Percentiles rank a stretch among this genome's conserved stretches.
These are phyloP conservation scores for Hanseniaspora lindneri DNA, from an alignment of 805 yeast genomes.

Conservation along the genomic window DNA sequence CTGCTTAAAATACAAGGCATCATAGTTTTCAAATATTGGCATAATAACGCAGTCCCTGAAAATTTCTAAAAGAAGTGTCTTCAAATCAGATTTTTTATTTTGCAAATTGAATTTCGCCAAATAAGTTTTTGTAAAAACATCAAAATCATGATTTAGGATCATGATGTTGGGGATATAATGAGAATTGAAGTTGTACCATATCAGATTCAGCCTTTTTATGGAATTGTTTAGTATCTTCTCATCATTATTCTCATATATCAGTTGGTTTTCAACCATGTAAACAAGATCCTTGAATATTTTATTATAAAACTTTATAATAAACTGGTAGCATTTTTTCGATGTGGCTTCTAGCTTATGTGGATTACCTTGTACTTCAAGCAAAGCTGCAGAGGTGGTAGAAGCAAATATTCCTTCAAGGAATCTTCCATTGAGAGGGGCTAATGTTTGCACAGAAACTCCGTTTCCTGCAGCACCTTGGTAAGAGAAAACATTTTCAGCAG, in stretches of 20 bases:
- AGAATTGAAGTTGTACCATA: constrained; percentile 50
- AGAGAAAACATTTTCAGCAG: too few species aligned
- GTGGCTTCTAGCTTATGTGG: constrained; percentile 5
- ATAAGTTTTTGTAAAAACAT: constrained; percentile 22
- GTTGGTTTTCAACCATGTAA: constrained; percentile 31
- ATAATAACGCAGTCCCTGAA: constrained; percentile 44
- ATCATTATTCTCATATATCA: constrained; percentile 27
- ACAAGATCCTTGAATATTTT: constrained; percentile 8
- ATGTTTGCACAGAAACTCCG: background rate
- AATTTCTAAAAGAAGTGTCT: constrained; percentile 33
- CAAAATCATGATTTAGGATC: constrained; percentile 50
- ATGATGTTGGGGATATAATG: constrained; percentile 46
- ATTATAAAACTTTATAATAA: constrained; percentile 5
- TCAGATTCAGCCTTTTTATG: constrained; percentile 30
- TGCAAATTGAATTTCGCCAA: constrained; percentile 23
- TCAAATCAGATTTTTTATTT: constrained; percentile 24
- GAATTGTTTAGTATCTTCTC: constrained; percentile 30
- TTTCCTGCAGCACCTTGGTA: too few species aligned
- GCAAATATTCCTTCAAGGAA: background rate
- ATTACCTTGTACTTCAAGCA: background rate
- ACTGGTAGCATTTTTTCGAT: background rate
- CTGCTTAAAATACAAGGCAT: constrained; percentile 26
- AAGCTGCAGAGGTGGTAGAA: background rate
- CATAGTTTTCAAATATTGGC: constrained; percentile 39
- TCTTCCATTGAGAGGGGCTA: background rate